Percentiles rank a stretch among this genome's conserved stretches.
Evolutionary conservation across 768 basidiomycete genomes (phyloP).

Genomic region (Plicaturopsis crispa): DNA sequence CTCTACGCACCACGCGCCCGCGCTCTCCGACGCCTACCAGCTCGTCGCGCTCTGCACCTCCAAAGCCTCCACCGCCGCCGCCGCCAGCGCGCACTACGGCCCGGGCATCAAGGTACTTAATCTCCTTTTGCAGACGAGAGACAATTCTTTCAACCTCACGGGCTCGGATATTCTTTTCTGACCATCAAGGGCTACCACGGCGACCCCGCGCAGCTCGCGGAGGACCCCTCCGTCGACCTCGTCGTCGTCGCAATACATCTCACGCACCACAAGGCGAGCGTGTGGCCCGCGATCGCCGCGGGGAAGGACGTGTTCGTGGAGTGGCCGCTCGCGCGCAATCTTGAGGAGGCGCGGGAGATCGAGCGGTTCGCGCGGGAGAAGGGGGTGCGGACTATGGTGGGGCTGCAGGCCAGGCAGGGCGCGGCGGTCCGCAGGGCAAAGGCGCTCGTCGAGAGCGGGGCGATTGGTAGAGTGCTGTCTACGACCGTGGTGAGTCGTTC

Average conservation of each 20-base stretch:
- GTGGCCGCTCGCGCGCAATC: constrained; percentile 15
- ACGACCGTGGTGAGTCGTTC: constrained; percentile 6
- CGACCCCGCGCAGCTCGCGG: constrained; percentile 3
- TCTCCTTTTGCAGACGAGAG: too few species aligned
- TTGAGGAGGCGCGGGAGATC: constrained; percentile 12
- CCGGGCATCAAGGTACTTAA: too few species aligned
- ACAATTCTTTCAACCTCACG: too few species aligned
- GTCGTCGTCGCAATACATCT: constrained; percentile 14
- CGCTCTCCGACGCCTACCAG: neutral
- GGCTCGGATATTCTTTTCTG: too few species aligned
- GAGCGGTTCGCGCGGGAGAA: constrained; percentile 9
- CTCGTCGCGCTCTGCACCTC: too few species aligned
- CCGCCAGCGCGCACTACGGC: too few species aligned
- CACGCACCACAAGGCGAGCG: constrained; percentile 7
- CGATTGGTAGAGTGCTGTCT: constrained; percentile 9
- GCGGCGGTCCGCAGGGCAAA: constrained; percentile 9
- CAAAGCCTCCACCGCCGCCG: too few species aligned
- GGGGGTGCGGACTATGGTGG: constrained; percentile 11
- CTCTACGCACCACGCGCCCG: constrained; percentile 1
- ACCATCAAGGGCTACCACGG: constrained; percentile 25
- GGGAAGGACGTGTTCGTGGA: constrained; percentile 18
- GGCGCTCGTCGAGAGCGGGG: constrained; percentile 7
- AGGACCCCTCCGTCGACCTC: constrained; percentile 10
- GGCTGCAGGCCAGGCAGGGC: constrained; percentile 13
- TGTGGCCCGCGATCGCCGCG: constrained; percentile 11